These are phyloP conservation scores for Penicillium cinerascens DNA, from an alignment of 495 filamentous ascomycete genomes.

Conservation along the genomic window DNA sequence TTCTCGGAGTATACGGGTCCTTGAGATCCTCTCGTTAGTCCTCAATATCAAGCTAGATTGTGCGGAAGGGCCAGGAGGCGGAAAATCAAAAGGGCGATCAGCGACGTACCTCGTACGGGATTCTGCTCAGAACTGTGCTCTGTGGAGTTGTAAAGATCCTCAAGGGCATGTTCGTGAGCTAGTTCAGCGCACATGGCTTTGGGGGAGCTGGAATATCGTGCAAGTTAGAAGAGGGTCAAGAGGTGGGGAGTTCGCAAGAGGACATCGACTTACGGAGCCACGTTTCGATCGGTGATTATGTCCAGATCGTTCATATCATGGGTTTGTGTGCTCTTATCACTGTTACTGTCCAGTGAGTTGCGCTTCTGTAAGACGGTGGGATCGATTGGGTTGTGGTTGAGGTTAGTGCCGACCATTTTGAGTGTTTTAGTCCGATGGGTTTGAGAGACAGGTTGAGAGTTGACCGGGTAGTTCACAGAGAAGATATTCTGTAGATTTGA, in stretches of 20 bases:
- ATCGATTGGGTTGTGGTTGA: conserved; percentile 19
- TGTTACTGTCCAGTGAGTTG: conserved; percentile 6
- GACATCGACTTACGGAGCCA: conserved; percentile 21
- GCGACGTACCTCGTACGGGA: conserved; percentile 6
- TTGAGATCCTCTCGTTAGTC: background rate
- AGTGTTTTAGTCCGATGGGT: background rate
- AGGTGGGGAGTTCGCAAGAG: background rate
- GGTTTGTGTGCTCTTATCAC: background rate
- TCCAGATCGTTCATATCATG: conserved; percentile 12
- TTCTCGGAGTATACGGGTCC: conserved; percentile 6
- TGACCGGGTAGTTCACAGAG: background rate
- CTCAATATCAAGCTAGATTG: background rate
- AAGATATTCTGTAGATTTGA: background rate
- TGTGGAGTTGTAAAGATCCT: conserved; percentile 21
- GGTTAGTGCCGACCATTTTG: conserved; percentile 20
- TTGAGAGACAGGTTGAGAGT: background rate
- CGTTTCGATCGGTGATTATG: conserved; percentile 14
- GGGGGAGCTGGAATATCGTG: conserved; percentile 12
- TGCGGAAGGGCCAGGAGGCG: background rate
- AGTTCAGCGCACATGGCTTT: conserved; percentile 22
- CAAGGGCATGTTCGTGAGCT: conserved; percentile 26
- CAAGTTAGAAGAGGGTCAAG: background rate
- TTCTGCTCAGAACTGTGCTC: conserved; percentile 14
- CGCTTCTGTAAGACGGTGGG: conserved; percentile 15
- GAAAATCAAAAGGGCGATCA: background rate